Conservation (phyloP, 164 flowering plant species). For the Umbellularia californica region DNA sequence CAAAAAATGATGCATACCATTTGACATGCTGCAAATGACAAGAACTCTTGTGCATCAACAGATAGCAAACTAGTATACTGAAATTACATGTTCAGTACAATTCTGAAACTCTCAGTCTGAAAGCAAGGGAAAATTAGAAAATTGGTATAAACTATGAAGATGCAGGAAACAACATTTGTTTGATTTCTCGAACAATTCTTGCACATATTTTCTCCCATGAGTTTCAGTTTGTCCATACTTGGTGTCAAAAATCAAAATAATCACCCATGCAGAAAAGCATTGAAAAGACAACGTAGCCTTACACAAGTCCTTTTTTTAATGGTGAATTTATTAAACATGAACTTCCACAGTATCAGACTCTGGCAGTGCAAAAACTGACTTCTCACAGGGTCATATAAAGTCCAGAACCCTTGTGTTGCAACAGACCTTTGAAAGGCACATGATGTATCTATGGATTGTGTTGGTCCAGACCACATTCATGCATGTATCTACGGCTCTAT, state of each 20-base stretch:
- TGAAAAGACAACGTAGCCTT: not conserved
- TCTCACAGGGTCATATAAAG: not conserved
- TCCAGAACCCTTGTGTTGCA: not conserved
- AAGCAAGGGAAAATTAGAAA: not conserved
- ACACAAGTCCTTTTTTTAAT: not conserved
- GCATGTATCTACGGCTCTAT: no score
- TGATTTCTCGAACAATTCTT: not conserved
- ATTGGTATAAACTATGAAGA: not conserved
- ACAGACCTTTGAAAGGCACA: not conserved
- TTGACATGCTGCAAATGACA: slow-evolving; percentile 44
- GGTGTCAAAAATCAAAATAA: not conserved
- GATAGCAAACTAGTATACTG: not conserved
- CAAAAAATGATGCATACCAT: slow-evolving; percentile 58
- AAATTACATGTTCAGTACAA: not conserved
- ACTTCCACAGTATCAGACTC: not conserved
- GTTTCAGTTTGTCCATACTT: not conserved
- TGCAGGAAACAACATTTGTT: not conserved
- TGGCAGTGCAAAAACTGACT: not conserved
- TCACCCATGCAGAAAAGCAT: not conserved
- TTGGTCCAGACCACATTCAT: no score
- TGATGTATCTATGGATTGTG: no score
- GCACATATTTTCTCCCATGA: not conserved
- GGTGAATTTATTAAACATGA: not conserved
- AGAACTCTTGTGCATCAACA: not conserved
- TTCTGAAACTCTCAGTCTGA: slow-evolving; percentile 1